Evolutionary conservation across 2,329 filamentous ascomycete genomes (phyloP), one percentile per base, ranked within the genome.

Genomic region (Cladophialophora chaetospira): DNA sequence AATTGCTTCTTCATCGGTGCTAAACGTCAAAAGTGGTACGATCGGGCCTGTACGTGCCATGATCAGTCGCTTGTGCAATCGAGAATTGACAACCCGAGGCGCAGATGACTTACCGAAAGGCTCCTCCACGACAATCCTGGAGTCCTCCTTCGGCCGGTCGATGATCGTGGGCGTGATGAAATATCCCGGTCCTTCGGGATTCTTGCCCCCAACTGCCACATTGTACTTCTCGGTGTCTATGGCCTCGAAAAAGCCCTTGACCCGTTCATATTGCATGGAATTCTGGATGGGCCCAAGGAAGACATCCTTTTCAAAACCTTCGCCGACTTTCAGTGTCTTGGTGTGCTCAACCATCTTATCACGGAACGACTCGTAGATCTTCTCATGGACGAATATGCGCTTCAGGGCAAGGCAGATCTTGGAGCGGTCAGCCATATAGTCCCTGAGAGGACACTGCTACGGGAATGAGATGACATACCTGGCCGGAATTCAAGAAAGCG

Each of bases 231-330:
- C 78, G 59, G 74, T 73, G 63, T 79, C 75, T 57, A 79, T 81
- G 43, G 84, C 81, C 4, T 75, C 74, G 52, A 87, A 77, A 58
- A 85, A 78, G 9, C 73, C 69, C 63, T 79, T 80, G 19, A 84
- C 82, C 21, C 78, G 79, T 35, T 85, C 80, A 65, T 79, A 88
- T 69, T 88, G 86, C 79, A 83, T 80, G 60, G 77, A 70, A 70
- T 88, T 88, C 59, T 86, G 83, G 1, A 88, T 70, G 0, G 86
- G 86, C 0, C 85, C 86, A 1, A 85, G 79, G 55, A 80, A 72
- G 21, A 74, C 72, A 2, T 71, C 75, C 4, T 75, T 73, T 43
- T 71, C 67, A 11, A 66, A 67, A 49, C 69, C 67, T 73, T 66
- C 60, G 13, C 67, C 64, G 19, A 61, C 35, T 33, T 65, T 66